phyloP scores from a whole-genome alignment of 129 eudicot species.

The Glebionis coronaria region DNA sequence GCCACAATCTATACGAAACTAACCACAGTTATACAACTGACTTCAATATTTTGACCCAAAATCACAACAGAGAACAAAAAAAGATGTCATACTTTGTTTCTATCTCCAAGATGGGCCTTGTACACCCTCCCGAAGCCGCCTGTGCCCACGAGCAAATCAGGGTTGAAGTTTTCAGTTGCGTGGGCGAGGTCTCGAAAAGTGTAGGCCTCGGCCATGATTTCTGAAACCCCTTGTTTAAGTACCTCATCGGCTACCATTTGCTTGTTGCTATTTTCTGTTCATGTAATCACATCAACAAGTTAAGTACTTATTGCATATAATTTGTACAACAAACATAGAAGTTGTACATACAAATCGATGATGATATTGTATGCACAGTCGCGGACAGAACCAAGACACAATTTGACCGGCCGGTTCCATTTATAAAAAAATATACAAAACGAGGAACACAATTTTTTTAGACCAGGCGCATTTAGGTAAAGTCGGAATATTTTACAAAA shows the following conservation, averaged over 20 bases:
- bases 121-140: slow-evolving; percentile 94
- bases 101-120: slow-evolving; percentile 45
- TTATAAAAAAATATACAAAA: too few relatives aligned
- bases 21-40: not conserved
- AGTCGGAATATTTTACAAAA: too few relatives aligned
- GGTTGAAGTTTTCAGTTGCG: slow-evolving; percentile 70
- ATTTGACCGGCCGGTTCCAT: too few relatives aligned
- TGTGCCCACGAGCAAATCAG: slow-evolving; percentile 57
- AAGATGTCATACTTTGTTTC: slow-evolving; percentile 42
- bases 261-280: slow-evolving; percentile 42
- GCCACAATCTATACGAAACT: slow-evolving; percentile 40
- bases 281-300: slow-evolving; percentile 7
- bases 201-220: slow-evolving; percentile 46
- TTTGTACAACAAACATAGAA: too few relatives aligned
- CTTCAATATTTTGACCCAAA: not conserved
- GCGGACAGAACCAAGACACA: too few relatives aligned
- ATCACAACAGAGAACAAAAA: not conserved
- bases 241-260: slow-evolving; percentile 60
- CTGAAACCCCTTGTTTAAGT: slow-evolving; percentile 35
- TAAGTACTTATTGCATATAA: not conserved
- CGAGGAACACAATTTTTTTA: too few relatives aligned
- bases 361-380: not conserved
- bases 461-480: too few relatives aligned
- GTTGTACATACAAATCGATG: not conserved
- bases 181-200: slow-evolving; percentile 63